A percentile compares a stretch with the other conserved stretches of the same genome.
phyloP scores from a whole-genome alignment of 2,329 filamentous ascomycete genomes.

The Microsporum ferrugineum region DNA sequence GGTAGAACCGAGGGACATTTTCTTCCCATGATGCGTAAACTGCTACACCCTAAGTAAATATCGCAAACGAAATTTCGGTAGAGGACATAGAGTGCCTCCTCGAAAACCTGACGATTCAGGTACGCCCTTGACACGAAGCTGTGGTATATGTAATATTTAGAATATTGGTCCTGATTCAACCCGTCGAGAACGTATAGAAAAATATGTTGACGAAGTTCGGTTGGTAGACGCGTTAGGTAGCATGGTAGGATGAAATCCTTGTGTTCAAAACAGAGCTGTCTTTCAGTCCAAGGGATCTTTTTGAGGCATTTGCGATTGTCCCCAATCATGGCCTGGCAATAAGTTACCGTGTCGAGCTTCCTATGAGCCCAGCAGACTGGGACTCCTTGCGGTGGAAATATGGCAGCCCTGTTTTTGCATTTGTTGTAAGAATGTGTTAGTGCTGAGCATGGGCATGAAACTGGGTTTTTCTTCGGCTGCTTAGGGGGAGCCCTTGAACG shows the following conservation, averaged over 20 bases:
- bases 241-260: constrained; percentile 7
- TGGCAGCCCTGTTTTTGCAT: constrained; percentile 9
- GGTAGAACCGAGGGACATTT: neutral
- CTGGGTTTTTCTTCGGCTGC: neutral
- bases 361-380: neutral
- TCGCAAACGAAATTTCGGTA: neutral
- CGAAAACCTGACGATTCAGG: neutral
- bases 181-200: constrained; percentile 11
- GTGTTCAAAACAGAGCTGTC: constrained; percentile 11
- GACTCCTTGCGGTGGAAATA: neutral
- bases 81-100: neutral
- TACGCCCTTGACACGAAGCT: neutral
- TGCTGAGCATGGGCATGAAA: constrained; percentile 4
- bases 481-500: too few relatives aligned
- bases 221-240: constrained; percentile 10
- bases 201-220: constrained; percentile 11
- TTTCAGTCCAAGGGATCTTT: constrained; percentile 12
- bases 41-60: neutral
- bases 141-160: neutral
- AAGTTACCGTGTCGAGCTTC: constrained; percentile 8
- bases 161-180: neutral
- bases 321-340: constrained; percentile 7
- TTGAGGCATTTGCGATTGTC: constrained; percentile 11
- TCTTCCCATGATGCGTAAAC: neutral
- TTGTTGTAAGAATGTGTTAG: constrained; percentile 7